Percentiles rank a stretch among this genome's conserved stretches.
phyloP scores from a whole-genome alignment of 163 green algal species.

The Coccomyxa subellipsoidea region DNA sequence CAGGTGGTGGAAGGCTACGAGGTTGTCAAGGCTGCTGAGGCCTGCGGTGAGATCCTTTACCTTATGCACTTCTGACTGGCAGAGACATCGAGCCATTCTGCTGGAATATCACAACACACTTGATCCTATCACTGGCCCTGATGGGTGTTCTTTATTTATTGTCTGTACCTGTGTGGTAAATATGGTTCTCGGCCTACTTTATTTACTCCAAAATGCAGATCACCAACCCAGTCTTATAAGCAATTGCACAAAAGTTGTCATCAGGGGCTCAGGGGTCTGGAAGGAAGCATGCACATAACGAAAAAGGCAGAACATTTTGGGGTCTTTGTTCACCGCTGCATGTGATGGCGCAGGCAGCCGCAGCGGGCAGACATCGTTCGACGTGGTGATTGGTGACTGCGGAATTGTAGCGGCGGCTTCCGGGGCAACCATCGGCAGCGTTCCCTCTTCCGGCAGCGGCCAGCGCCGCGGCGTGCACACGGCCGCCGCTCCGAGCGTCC shows the following conservation, averaged over 20 bases:
- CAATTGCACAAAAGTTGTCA: not conserved
- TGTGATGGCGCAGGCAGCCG: not conserved
- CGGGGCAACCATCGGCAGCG: not conserved
- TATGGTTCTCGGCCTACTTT: too few relatives aligned
- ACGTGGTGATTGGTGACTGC: conserved; percentile 1
- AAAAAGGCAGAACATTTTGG: not conserved
- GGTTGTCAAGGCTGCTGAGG: conserved; percentile 2
- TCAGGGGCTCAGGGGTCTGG: not conserved
- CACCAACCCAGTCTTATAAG: too few relatives aligned
- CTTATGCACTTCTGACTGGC: too few relatives aligned
- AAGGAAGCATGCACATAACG: not conserved
- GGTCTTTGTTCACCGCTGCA: not conserved
- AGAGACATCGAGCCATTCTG: not conserved
- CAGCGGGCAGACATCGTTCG: not conserved
- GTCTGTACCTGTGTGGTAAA: too few relatives aligned
- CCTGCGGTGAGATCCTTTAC: not conserved
- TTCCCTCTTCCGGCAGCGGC: not conserved
- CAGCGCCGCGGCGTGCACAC: not conserved
- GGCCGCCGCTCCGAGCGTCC: not conserved
- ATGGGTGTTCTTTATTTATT: too few relatives aligned
- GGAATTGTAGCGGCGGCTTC: not conserved
- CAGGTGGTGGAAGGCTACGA: conserved; percentile 12
- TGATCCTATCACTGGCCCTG: too few relatives aligned
- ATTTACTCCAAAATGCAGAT: too few relatives aligned
- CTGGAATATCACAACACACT: too few relatives aligned